Conservation (phyloP, 495 filamentous ascomycete genomes). For the Penicillium fimorum region DNA sequence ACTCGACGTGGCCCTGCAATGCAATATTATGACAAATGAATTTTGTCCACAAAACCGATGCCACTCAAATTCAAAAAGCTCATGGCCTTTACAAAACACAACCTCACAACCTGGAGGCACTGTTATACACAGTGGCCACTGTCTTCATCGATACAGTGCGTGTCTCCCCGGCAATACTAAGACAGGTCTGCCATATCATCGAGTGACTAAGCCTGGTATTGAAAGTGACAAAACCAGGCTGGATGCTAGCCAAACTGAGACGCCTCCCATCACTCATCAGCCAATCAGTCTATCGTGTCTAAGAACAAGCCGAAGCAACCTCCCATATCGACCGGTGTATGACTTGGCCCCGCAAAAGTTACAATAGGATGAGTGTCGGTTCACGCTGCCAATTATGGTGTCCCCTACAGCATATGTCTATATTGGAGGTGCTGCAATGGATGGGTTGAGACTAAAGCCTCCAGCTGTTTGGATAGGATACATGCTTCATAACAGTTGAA, state of each 20-base stretch:
- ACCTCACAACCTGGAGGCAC: neutral
- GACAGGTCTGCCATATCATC: neutral
- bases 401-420: conserved; percentile 6
- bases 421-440: conserved; percentile 1
- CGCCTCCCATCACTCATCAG: neutral
- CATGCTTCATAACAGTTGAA: conserved; percentile 3
- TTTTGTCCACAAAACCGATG: neutral
- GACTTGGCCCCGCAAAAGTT: neutral
- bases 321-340: neutral
- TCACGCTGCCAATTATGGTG: conserved; percentile 10
- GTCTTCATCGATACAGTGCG: neutral
- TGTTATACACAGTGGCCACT: neutral
- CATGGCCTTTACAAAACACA: neutral
- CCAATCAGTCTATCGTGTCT: neutral
- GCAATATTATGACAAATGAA: neutral
- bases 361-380: neutral
- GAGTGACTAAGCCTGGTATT: neutral
- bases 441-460: neutral
- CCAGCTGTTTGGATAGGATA: neutral
- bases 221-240: neutral
- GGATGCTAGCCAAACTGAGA: neutral
- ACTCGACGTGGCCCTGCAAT: neutral
- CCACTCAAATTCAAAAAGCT: neutral
- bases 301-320: neutral
- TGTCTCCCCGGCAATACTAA: conserved; percentile 3